Base-by-base conservation (phyloP, 805 yeast genomes). In the Candida cerambycidarum region DNA sequence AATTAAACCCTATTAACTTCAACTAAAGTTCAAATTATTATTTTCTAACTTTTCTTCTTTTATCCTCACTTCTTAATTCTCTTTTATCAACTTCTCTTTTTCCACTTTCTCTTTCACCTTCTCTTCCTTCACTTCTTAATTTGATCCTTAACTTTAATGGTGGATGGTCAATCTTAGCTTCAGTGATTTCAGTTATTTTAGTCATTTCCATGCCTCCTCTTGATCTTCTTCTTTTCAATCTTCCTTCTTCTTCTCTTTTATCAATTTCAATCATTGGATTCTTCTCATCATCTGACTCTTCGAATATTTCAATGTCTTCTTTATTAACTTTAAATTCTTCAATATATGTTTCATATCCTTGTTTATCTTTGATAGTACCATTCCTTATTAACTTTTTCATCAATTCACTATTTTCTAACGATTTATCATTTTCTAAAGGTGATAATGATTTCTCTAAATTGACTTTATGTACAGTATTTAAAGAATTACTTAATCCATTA, bases 331-430 rank as follows among this genome's bases (percentile, higher is more conserved):
- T 44, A 21, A 34, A 46, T 12, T 45, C 44, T 21, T 41, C 41
- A 13, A 49, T 31, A 16, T 41, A 43, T n/a, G 38, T 31, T 12
- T 44, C 38, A 30, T 31, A 49, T n/a, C 41, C 45, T 12, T 38
- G 43, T 41, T 49, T 33, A 18, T 56, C 56, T 38, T 70, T 58
- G 2, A 62, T 58, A 3, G 38, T 34, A 0, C 71, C 71, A 18
- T 55, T 60, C 23, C 58, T 57, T 5, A 65, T 57, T 15, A 71
- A 42, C 46, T 67, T 70, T 44, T 64, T 65, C 65, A 69, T 61
- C 14, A 70, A 53, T 43, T 59, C 68, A 39, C 63, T 59, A 33
- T 39, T 33, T 33, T 44, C 42, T 14, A 41, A 34, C n/a, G 16
- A 36, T 21, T 28, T 29, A 16, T 34, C 47, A 9, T 38, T 37